Evolutionary conservation across 805 yeast species (phyloP), one percentile per base, ranked within the genome.

Genomic region (Debaryomyces prosopidis): DNA sequence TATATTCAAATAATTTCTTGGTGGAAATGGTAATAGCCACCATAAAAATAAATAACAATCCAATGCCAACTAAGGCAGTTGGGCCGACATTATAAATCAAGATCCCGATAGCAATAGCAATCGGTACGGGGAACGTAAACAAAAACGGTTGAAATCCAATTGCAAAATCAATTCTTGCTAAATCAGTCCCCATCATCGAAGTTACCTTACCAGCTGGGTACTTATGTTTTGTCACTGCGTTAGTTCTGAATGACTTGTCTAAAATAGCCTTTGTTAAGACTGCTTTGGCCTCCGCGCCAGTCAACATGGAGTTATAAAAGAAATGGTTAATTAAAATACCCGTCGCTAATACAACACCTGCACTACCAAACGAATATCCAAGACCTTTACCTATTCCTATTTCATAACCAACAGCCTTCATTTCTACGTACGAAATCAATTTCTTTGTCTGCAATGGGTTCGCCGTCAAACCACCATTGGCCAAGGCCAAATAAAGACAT

Each of bases 81-180:
- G 81, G 85, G 5, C 96, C 96, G 39, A 90, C 68, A 57, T 85
- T 82, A 38, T 79, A 73, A 36, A 85, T 68, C 33, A 90, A 73
- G 18, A 89, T 68, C 0, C 80, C 87, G 34, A 87, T 70, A 27
- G 86, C 77, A 47, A 87, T 80, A 4, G 76, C 75, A 41, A 87
- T 65, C 1, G 87, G 76, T 6, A 85, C 69, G 0, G 91, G 89
- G 58, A 87, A 79, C 11, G 82, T 71, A 53, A 84, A 63, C 17
- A 84, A 58, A 57, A 84, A 81, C 4, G 87, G 86, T 55, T 83
- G 81, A 51, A 83, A 85, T 3, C 80, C 81, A n/a, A 82, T 63
- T 7, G 90, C 89, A 52, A 87, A 75, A 63, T 89, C 96, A 28
- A 90, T 75, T 58, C 96, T 80, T 12, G 91, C 78, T 32, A 89